Base-by-base conservation (phyloP, 257 asterid genomes). In the Buddleja alternifolia region DNA sequence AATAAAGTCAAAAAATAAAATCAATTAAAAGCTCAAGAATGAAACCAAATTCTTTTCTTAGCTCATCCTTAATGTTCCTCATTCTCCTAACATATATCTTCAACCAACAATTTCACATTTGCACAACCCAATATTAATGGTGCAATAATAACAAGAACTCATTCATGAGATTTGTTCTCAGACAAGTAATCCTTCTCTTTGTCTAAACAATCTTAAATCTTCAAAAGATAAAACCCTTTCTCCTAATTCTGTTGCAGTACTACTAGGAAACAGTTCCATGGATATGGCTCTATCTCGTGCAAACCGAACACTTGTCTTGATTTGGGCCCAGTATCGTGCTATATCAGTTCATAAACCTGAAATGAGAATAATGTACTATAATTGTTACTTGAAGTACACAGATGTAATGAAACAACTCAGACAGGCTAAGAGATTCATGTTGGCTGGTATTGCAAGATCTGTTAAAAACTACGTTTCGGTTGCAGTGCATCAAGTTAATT, bases 341-440 rank as follows among this genome's bases (percentile, higher is more conserved):
- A 23, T 11, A 62, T 10, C 24, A 4, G 39, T 7, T 12, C 37
- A 11, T 12, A 21, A 14, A 44, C 41, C 40, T 0, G 54, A 61
- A 23, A 2, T 61, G 10, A 42, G 51, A 41, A 15, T 46, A 12
- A 62, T 32, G 59, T 64, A 47, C 58, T 17, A 48, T 6, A 47
- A 64, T 3, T 64, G 70, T 48, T 47, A 4, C 34, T 8, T 29
- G 46, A 34, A 15, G 4, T 64, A 64, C n/a, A 47, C 37, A 32
- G 16, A 3, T 16, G 59, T 48, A 10, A 29, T 29, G 10, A 59
- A 37, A 15, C 19, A 15, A 15, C 48, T 59, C 48, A 17, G 14
- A 4, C 6, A 60, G 20, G 50, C 51, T 10, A 60, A 60, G 6
- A 60, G 20, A 20, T 40, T 19, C 20, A 36, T 59, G 50, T 7